A percentile compares a stretch with the other conserved stretches of the same genome.
Evolutionary conservation across 139 green algal species (phyloP).

Genomic region (Zygnema cylindricum): DNA sequence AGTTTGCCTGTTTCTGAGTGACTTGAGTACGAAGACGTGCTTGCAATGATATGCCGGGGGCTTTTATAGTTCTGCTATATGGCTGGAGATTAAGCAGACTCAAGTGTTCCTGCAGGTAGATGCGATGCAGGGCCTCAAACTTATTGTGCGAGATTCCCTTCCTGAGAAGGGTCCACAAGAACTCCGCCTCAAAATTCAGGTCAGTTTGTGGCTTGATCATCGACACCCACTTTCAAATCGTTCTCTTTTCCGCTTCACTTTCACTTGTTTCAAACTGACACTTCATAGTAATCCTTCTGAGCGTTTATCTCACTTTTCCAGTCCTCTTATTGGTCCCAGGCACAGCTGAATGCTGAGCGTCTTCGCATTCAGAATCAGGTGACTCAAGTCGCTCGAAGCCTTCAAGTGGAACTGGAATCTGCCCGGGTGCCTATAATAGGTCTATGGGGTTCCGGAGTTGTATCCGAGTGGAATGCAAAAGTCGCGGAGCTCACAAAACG

Average conservation of each 20-base stretch:
- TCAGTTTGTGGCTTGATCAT: no score
- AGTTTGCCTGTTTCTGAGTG: not conserved
- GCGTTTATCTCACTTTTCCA: not conserved
- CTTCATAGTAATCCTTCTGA: not conserved
- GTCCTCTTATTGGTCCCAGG: constrained; percentile 1
- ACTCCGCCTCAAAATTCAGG: constrained; percentile 49
- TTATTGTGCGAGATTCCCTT: constrained; percentile 53
- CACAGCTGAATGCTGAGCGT: constrained; percentile 20
- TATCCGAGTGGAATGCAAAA: constrained; percentile 22
- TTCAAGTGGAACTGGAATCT: constrained; percentile 18
- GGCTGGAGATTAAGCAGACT: no score
- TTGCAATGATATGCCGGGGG: constrained; percentile 12
- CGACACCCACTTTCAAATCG: no score
- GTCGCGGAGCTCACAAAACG: constrained; percentile 21
- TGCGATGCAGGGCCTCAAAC: constrained; percentile 42
- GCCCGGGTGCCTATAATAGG: constrained; percentile 41
- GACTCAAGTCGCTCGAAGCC: not conserved
- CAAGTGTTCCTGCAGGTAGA: constrained; percentile 43
- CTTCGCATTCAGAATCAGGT: constrained; percentile 38
- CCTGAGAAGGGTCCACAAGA: constrained; percentile 24
- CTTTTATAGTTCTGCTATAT: no score
- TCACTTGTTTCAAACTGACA: not conserved
- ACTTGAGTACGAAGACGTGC: constrained; percentile 5
- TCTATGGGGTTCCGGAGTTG: constrained; percentile 12
- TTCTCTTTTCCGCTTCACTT: no score